Percentiles rank a stretch among this genome's conserved stretches.
Conservation (phyloP, 305 asterid species). For the Fraxinus platypoda region DNA sequence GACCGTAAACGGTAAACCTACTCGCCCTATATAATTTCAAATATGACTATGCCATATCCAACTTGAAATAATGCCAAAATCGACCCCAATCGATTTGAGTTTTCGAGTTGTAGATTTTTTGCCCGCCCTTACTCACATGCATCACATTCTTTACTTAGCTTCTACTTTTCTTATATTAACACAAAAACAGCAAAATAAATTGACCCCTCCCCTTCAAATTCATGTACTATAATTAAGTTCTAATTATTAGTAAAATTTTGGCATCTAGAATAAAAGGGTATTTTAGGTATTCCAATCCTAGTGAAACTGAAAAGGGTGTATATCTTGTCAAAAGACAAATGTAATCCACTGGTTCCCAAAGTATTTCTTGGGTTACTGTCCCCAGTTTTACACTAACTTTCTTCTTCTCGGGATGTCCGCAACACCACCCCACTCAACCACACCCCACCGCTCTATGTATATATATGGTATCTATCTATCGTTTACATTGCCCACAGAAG, state of each 20-base stretch:
- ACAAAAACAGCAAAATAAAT: slow-evolving; percentile 9
- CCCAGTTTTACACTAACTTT: slow-evolving; percentile 37
- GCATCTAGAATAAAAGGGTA: slow-evolving; percentile 21
- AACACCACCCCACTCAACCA: slow-evolving; percentile 25
- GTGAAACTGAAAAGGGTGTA: neutral
- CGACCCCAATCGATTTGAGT: neutral
- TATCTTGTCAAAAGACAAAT: slow-evolving; percentile 40
- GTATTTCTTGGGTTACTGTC: slow-evolving; percentile 57
- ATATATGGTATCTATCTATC: slow-evolving; percentile 9
- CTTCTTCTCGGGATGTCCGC: slow-evolving; percentile 58
- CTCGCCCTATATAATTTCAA: neutral
- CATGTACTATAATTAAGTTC: neutral
- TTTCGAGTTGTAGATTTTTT: neutral
- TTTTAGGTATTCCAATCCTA: slow-evolving; percentile 7
- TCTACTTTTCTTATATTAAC: slow-evolving; percentile 5
- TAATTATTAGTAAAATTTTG: neutral
- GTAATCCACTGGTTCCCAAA: slow-evolving; percentile 66
- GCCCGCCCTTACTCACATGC: slow-evolving; percentile 39
- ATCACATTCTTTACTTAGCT: slow-evolving; percentile 39
- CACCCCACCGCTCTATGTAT: slow-evolving; percentile 25
- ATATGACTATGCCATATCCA: neutral
- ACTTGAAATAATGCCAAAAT: neutral
- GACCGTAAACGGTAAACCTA: neutral
- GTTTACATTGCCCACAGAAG: slow-evolving; percentile 2
- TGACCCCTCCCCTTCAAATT: slow-evolving; percentile 18